Base-by-base conservation (phyloP, 192 early-diverging fungal genomes). In the Mortierella claussenii region DNA sequence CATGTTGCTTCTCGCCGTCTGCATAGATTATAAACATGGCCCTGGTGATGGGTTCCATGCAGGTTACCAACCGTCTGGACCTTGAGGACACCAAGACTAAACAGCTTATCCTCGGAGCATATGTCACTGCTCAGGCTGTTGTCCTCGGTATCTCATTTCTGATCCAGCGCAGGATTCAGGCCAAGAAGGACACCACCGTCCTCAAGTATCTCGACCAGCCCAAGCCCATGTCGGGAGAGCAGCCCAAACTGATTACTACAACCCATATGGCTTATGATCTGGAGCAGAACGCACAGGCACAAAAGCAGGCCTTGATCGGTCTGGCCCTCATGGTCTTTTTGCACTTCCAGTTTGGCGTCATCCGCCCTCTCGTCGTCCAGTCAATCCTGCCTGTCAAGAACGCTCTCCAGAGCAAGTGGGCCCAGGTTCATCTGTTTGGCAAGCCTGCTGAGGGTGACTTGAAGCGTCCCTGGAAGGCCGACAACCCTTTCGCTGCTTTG, bases 331-430 rank as follows among this genome's bases (percentile, higher is more conserved):
- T 98, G 56, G 74, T 78, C 21, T 86, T 93, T 42, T 85, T 97
- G 79, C 90, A 98, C 82, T 93, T 91, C 83, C 89, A 95, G 79
- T 96, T 89, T 65, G 89, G 90, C 26, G 95, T 95, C 59, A 85
- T 94, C 44, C 92, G 95, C 66, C 96, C 96, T 7, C 79, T 98
- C 40, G 80, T 97, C 18, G 84, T 97, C 67, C 96, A 98, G 83
- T 87, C 88, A 17, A 80, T 97, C 57, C 69, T 98, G 31, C 92
- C 91, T 4, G 64, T 93, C 70, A 87, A 91, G 70, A 89, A 87
- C 52, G 73, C 93, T 51, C 83, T 88, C 55, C 82, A 82, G 60
- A 88, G 85, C 66, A 91, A 87, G 80, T 80, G 93, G 26, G 89
- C 94, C 54, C 86, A 90, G 80, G 88, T 98, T 80, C 88, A 96